Base-by-base conservation (phyloP, 768 basidiomycete species). In the Fistulinella prunicolor region DNA sequence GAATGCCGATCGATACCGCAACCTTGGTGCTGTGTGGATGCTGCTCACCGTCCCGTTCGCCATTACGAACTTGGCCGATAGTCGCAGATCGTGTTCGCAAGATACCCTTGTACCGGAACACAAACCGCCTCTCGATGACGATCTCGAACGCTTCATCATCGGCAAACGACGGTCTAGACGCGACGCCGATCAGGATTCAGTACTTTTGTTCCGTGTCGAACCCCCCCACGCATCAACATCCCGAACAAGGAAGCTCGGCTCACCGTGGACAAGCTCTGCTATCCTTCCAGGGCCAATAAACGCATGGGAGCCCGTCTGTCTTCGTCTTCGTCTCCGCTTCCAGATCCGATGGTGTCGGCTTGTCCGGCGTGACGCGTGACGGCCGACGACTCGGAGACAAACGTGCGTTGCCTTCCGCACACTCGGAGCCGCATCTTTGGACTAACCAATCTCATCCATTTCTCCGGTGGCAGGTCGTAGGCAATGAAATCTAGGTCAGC, bases 51-150 rank as follows among this genome's bases (percentile, higher is more conserved):
- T n/a, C n/a, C n/a, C 10, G 22, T 13, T 23, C 32, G 17, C 12
- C 7, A 16, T 26, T 12, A 29, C 20, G 49, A 24, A 40, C 21
- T 24, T 38, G 20, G n/a, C 46, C 17, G 19, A 44, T 14, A n/a
- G 38, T 47, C 47, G 34, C 29, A 13, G 23, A 5, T 22, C 12
- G 41, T 8, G 56, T 58, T 42, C 52, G 48, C 32, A 26, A 21
- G 42, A 58, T 58, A 8, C 52, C 32, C 24, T 42, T 47, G 19
- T 50, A 58, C 23, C 49, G 3, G 13, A 59, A 36, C 44, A 55
- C n/a, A 38, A 48, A 48, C 12, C 44, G 43, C 35, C 38, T 46
- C 46, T 50, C 37, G 23, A 59, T 10, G 0, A 36, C 1, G 26
- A 59, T 23, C 23, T 59, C 46, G 17, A 58, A 46, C 12, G 1